These are phyloP conservation scores for Ustilago hordei DNA, from an alignment of 1,284 basidiomycete genomes.

Conservation along the genomic window DNA sequence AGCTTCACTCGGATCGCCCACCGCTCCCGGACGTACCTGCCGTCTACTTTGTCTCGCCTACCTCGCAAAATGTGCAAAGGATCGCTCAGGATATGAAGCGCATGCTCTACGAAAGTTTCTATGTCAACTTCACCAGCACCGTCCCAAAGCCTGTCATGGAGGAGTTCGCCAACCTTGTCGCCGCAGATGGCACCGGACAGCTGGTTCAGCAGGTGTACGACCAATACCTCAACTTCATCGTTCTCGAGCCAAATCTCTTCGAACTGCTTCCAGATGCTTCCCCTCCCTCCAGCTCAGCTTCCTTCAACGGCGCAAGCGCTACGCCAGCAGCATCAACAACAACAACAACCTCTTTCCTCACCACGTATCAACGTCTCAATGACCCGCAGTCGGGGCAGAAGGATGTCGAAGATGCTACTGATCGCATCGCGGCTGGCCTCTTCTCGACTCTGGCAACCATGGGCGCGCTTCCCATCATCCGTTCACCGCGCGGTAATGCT, in stretches of 20 bases:
- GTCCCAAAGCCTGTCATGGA: constrained; percentile 88
- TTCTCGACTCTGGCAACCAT: constrained; percentile 94
- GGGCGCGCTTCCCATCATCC: constrained; percentile 92
- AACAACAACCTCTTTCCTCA: constrained; percentile 55
- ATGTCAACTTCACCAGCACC: constrained; percentile 94
- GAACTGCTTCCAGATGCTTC: constrained; percentile 78
- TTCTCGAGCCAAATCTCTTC: constrained; percentile 93
- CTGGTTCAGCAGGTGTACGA: constrained; percentile 66
- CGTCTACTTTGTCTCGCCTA: constrained; percentile 95
- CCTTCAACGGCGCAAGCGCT: constrained; percentile 41
- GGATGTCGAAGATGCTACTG: constrained; percentile 92
- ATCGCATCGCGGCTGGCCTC: constrained; percentile 88
- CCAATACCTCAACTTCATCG: constrained; percentile 96
- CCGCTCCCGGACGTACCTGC: constrained; percentile 94
- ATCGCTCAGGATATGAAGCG: constrained; percentile 77
- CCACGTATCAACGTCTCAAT: constrained; percentile 85
- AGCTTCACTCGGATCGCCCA: constrained; percentile 86
- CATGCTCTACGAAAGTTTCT: constrained; percentile 89
- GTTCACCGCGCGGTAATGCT: constrained; percentile 93
- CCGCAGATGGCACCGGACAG: constrained; percentile 85
- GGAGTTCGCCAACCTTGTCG: constrained; percentile 89
- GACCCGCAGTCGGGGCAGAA: constrained; percentile 90
- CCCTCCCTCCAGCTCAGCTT: constrained; percentile 51
- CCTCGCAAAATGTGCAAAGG: constrained; percentile 83
- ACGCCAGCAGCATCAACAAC: constrained; percentile 17